Base-by-base conservation (phyloP, 139 green algal species). In the Chlamydomonas schloesseri region DNA sequence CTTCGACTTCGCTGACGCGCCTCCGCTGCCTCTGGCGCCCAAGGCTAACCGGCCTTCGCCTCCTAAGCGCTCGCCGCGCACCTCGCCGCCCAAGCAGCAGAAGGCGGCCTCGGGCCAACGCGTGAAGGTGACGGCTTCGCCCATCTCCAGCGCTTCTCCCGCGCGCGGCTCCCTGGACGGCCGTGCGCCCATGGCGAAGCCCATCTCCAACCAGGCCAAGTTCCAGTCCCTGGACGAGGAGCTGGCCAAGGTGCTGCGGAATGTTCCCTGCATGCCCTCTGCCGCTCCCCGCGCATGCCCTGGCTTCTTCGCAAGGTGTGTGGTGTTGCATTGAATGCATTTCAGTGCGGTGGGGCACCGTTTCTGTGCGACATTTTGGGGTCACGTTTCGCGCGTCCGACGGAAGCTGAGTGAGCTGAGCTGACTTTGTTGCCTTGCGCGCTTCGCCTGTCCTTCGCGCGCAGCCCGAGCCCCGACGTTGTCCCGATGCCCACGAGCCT, bases 401-500 rank as follows among this genome's bases (percentile, higher is more conserved):
- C 60, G 24, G 26, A 24, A 67, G 55, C 55, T 24, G 20, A 28
- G 15, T 58, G 13, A 58, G 53, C 53, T 58, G 55, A 11, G 8
- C 28, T 3, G 23, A 11, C 4, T 67, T 67, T 60, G 4, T 42
- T 20, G 47, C 1, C 18, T 28, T 46, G 37, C 11, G 36, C 11
- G 6, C 70, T 3, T 65, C 1, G 29, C 28, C 21, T 42, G 6
- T 64, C n/a, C 29, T 28, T 36, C 31, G 17, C 21, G 36, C 58
- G 23, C 78, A 84, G 78, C 46, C 78, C 78, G n/a, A 26, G 78
- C 29, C 78, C 78, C 15, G 65, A 46, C 46, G 78, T 75, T 17
- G 47, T 84, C 47, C 78, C 78, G 60, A 84, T 84, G 78, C 78
- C 78, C 0, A 84, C 77, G 24, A 83, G 18, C 31, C 53, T n/a